Evolutionary conservation across 2,329 filamentous ascomycete species (phyloP), one percentile per base, ranked within the genome.

Genomic region (Nannizziopsis barbatae): DNA sequence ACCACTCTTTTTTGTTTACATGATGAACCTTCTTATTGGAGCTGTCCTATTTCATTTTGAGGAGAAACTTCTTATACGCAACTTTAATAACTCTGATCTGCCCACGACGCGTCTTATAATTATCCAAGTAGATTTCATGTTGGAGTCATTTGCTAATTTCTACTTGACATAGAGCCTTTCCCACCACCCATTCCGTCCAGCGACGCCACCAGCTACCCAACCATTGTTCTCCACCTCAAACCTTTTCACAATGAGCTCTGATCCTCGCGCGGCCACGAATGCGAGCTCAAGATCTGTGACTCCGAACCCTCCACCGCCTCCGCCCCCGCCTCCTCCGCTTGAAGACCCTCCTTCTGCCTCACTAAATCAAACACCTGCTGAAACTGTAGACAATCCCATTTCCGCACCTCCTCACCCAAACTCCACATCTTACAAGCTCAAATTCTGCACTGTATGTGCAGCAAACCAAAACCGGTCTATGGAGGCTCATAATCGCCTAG

Each of bases 381-480:
- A 38, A 12, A 10, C 35, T 10, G 41, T 44, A 45, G 49, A 50
- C 40, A 41, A 40, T n/a, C 30, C 42, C 20, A 35, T 35, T 12
- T 41, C 47, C 22, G 37, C 53, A 35, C 56, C 53, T 39, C 50
- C 53, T 20, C 53, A 70, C 47, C 67, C 71, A 20, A 66, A 71
- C 11, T 72, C 76, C 20, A 71, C 71, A n/a, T 78, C 75, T 45
- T 95, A 82, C 75, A 95, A 92, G 69, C 77, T 98, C 53, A 55
- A 54, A 50, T 55, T 55, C 50, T 55, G 53, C 47, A 55, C 53
- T 39, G 53, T 98, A n/a, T 98, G 92, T 69, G 92, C 92, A 6
- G 95, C 88, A 61, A 98, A 98, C 61, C 88, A 98, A 67, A 98
- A 98, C 63, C 81, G 92, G 80, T 94, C 86, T n/a, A 96, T 98